Conservation (phyloP, 106 monocot genomes). For the Ottelia alismoides region DNA sequence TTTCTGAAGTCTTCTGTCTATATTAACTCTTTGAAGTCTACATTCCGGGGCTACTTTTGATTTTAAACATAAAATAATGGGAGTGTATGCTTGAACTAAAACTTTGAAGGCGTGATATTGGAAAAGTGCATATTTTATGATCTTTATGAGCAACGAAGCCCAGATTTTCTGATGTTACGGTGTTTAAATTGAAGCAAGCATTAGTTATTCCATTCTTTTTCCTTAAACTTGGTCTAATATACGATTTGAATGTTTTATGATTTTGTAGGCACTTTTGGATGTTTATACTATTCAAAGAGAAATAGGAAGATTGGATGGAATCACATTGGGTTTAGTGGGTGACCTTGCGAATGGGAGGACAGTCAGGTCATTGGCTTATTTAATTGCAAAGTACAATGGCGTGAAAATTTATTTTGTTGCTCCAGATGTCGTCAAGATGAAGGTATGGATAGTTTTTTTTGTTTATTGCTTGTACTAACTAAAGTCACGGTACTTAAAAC, state of each 20-base stretch:
- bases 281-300: conserved; percentile 96
- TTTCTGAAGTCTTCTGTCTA: too few species aligned
- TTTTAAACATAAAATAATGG: too few species aligned
- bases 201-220: background rate
- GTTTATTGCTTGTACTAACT: background rate
- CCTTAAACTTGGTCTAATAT: background rate
- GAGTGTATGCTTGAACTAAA: too few species aligned
- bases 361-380: conserved; percentile 83
- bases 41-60: too few species aligned
- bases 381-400: conserved; percentile 72
- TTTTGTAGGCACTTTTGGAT: conserved; percentile 76
- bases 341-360: conserved; percentile 99
- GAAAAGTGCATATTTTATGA: too few species aligned
- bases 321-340: conserved; percentile 76
- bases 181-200: too few species aligned
- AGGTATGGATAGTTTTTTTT: conserved; percentile 31
- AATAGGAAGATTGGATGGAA: conserved; percentile 87
- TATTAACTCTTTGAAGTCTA: too few species aligned
- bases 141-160: too few species aligned
- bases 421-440: conserved; percentile 98
- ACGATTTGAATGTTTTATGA: background rate
- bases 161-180: too few species aligned
- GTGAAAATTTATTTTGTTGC: conserved; percentile 90
- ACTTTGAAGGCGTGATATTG: too few species aligned
- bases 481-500: too few species aligned